These are phyloP conservation scores for Aspergillus puulaauensis DNA, from an alignment of 2,329 filamentous ascomycete species.

Conservation along the genomic window DNA sequence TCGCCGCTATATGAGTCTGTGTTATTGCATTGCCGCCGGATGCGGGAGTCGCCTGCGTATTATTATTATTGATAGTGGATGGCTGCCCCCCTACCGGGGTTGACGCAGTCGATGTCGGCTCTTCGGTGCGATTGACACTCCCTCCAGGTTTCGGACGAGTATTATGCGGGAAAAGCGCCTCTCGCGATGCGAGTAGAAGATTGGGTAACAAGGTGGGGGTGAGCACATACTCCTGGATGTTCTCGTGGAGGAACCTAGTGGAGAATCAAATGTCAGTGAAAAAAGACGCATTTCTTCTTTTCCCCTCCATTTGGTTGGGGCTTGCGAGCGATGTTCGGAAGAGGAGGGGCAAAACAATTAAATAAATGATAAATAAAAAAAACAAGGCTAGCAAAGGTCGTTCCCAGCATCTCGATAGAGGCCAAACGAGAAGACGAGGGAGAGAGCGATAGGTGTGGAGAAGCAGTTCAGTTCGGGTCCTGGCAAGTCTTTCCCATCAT, in stretches of 20 bases:
- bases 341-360: background rate
- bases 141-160: slow-evolving; percentile 56
- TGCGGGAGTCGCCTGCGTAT: slow-evolving; percentile 15
- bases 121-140: slow-evolving; percentile 11
- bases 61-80: slow-evolving; percentile 17
- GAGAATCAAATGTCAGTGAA: slow-evolving; percentile 11
- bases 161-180: slow-evolving; percentile 84
- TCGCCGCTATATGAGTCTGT: slow-evolving; percentile 11
- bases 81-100: slow-evolving; percentile 20
- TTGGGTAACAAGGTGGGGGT: slow-evolving; percentile 64
- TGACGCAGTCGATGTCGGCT: slow-evolving; percentile 3
- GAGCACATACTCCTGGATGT: slow-evolving; percentile 60
- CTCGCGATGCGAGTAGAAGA: slow-evolving; percentile 62
- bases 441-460: slow-evolving; percentile 5
- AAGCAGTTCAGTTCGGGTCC: slow-evolving; percentile 3
- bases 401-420: background rate
- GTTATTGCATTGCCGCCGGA: slow-evolving; percentile 21
- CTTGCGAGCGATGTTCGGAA: background rate
- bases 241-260: slow-evolving; percentile 45
- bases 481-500: background rate
- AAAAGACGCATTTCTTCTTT: background rate
- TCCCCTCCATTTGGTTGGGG: background rate
- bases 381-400: slow-evolving; percentile 7
- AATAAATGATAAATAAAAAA: background rate
- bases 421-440: background rate